Evolutionary conservation across 768 basidiomycete species (phyloP).

Genomic region (Coprinopsis cinerea): DNA sequence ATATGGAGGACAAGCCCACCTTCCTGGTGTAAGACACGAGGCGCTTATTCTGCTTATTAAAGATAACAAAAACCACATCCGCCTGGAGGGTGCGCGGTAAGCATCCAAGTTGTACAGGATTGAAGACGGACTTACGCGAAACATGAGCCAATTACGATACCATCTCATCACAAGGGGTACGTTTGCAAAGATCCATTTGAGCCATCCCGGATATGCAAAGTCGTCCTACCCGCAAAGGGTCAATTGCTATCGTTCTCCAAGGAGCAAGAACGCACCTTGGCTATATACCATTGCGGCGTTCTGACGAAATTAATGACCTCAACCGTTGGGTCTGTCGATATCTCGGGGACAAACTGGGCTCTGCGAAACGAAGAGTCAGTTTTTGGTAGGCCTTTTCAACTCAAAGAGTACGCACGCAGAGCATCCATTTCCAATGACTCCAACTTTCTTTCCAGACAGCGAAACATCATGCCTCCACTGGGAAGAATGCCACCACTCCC

Average conservation of each 20-base stretch:
- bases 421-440: slow-evolving; percentile 60
- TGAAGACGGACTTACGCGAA: slow-evolving; percentile 28
- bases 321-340: slow-evolving; percentile 42
- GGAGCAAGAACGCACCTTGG: slow-evolving; percentile 35
- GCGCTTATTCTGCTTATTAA: slow-evolving; percentile 33
- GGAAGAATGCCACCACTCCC: slow-evolving; percentile 49
- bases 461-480: slow-evolving; percentile 49
- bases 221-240: slow-evolving; percentile 24
- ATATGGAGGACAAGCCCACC: slow-evolving; percentile 17
- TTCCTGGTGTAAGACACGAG: slow-evolving; percentile 25
- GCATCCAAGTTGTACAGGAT: neutral
- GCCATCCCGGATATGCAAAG: slow-evolving; percentile 34
- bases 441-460: slow-evolving; percentile 47
- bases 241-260: neutral
- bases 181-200: slow-evolving; percentile 50
- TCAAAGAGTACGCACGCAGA: slow-evolving; percentile 38
- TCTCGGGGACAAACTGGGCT: slow-evolving; percentile 54
- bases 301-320: slow-evolving; percentile 54
- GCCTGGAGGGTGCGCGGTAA: slow-evolving; percentile 20
- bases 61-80: slow-evolving; percentile 31
- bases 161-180: slow-evolving; percentile 43
- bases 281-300: slow-evolving; percentile 53
- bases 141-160: slow-evolving; percentile 45
- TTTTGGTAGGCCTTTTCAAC: neutral
- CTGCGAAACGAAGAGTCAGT: slow-evolving; percentile 22